A percentile compares a stretch with the other conserved stretches of the same genome.
These are phyloP conservation scores for Immersiporthe knoxdaviesiana DNA, from an alignment of 2,329 filamentous ascomycete species.

Conservation along the genomic window DNA sequence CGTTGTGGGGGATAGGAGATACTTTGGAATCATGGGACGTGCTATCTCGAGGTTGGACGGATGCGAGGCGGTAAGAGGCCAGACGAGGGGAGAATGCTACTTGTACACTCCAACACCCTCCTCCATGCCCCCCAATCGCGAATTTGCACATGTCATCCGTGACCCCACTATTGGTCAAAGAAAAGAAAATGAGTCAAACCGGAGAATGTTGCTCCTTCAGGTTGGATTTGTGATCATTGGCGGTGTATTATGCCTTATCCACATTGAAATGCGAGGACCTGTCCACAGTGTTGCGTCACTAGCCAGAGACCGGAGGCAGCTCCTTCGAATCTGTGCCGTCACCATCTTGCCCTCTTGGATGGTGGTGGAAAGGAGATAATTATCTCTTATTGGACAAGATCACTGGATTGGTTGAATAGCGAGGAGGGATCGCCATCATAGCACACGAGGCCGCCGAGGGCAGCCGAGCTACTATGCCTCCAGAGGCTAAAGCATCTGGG, in stretches of 20 bases:
- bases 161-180: neutral
- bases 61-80: neutral
- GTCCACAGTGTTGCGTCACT: neutral
- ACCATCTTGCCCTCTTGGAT: neutral
- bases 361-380: neutral
- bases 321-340: neutral
- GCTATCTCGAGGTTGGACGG: neutral
- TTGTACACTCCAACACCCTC: neutral
- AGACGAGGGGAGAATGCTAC: neutral
- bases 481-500: neutral
- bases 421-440: neutral
- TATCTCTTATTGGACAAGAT: neutral
- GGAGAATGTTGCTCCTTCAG: neutral
- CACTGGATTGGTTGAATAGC: neutral
- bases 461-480: neutral
- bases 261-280: neutral
- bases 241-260: neutral
- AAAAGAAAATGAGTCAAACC: neutral
- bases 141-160: neutral
- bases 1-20: neutral
- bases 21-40: neutral
- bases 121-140: neutral
- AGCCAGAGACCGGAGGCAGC: neutral
- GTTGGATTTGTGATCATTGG: neutral
- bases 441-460: neutral